Evolutionary conservation across 441 rosid species (phyloP).

Genomic region (Dalechampia spathulata): DNA sequence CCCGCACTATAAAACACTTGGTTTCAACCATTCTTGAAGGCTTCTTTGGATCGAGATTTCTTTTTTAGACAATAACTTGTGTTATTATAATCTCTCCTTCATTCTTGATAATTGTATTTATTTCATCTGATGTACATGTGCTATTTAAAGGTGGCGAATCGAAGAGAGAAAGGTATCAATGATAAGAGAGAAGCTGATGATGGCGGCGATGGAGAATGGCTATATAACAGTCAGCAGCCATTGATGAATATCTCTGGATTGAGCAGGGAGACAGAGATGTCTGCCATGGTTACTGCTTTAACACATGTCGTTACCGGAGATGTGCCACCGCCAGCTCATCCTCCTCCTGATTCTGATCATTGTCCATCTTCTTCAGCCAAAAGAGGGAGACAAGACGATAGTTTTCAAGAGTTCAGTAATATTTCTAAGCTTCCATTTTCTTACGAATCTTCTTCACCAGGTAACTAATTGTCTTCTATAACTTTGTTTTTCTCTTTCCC

Average conservation of each 20-base stretch:
- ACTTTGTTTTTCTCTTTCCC: no score
- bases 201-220: conserved; percentile 21
- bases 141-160: conserved; percentile 40
- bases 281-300: conserved; percentile 49
- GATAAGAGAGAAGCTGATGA: background rate
- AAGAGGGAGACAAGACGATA: conserved; percentile 24
- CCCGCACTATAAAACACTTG: no score
- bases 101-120: no score
- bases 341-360: background rate
- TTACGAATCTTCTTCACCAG: conserved; percentile 11
- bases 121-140: no score
- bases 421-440: conserved; percentile 10
- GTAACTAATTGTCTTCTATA: no score
- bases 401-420: conserved; percentile 1
- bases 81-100: no score
- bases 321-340: conserved; percentile 1
- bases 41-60: no score
- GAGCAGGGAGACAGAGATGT: conserved; percentile 39
- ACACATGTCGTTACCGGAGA: conserved; percentile 49
- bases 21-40: no score
- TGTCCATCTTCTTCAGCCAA: conserved; percentile 12
- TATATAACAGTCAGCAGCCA: conserved; percentile 10
- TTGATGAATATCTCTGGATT: conserved; percentile 15
- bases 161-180: background rate
- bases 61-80: no score